Evolutionary conservation across 1,284 basidiomycete genomes (phyloP).

Genomic region (Psilocybe mexicana): DNA sequence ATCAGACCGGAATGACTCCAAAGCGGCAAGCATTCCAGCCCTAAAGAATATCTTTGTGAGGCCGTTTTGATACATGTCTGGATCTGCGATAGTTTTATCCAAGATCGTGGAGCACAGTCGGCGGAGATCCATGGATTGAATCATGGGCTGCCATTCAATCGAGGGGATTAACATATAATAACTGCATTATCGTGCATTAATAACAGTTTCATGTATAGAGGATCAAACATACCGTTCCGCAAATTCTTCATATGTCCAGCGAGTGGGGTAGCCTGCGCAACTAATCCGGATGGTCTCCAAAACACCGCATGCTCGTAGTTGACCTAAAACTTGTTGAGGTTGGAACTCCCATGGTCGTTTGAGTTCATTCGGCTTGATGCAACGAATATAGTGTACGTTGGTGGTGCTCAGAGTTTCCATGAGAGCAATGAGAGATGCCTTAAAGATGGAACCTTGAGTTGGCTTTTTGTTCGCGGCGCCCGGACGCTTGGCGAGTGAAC

Average conservation of each 20-base stretch:
- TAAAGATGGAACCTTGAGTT: conserved; percentile 98
- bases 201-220: not conserved
- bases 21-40: conserved; percentile 97
- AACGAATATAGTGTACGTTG: conserved; percentile 99
- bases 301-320: conserved; percentile 97
- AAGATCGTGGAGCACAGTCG: conserved; percentile 87
- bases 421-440: conserved; percentile 88
- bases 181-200: conserved; percentile 40
- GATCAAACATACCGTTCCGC: conserved; percentile 77
- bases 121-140: conserved; percentile 77
- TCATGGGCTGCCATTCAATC: conserved; percentile 82
- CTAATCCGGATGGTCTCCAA: conserved; percentile 98
- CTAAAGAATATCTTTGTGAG: conserved; percentile 99
- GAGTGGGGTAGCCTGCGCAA: conserved; percentile 98
- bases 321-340: conserved; percentile 93
- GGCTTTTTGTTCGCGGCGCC: conserved; percentile 84
- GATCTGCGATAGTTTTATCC: conserved; percentile 84
- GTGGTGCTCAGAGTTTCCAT: conserved; percentile 99
- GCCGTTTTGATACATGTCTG: conserved; percentile 96
- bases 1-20: conserved; percentile 89
- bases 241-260: conserved; percentile 99
- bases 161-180: conserved; percentile 97
- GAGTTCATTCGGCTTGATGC: conserved; percentile 98
- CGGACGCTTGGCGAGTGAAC: conserved; percentile 51
- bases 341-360: conserved; percentile 98